A percentile compares a stretch with the other conserved stretches of the same genome.
Conservation (phyloP, 139 green algal species). For the Eudorina sp. region DNA sequence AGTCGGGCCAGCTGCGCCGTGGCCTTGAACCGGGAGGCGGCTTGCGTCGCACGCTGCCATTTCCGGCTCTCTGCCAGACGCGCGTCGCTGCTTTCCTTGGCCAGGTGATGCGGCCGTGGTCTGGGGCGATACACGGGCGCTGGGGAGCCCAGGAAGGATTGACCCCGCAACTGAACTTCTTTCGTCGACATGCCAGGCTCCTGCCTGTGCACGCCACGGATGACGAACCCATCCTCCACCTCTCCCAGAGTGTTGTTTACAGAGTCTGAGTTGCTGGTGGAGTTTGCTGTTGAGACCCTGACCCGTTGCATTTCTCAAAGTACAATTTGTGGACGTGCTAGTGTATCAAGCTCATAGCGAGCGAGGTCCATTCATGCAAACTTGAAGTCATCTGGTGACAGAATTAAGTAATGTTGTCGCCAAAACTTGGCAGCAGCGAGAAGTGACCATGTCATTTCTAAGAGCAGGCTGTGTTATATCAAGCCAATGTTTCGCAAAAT, state of each 20-base stretch:
- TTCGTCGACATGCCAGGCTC: neutral
- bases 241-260: neutral
- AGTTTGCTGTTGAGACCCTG: neutral
- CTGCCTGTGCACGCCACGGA: constrained; percentile 15
- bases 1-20: neutral
- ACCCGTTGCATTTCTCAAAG: neutral
- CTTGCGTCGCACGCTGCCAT: neutral
- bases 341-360: too few species aligned
- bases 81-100: constrained; percentile 15
- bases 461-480: too few species aligned
- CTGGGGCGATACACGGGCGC: constrained; percentile 5
- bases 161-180: neutral
- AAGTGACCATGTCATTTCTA: too few species aligned
- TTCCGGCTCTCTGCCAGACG: too few species aligned
- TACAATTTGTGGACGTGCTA: too few species aligned
- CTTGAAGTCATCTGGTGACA: too few species aligned
- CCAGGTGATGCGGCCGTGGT: neutral
- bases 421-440: too few species aligned
- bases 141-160: neutral
- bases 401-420: too few species aligned
- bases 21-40: neutral
- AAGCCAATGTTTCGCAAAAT: too few species aligned
- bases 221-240: constrained; percentile 42
- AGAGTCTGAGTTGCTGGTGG: too few species aligned
- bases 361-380: too few species aligned